Evolutionary conservation across 495 filamentous ascomycete species (phyloP), one percentile per base, ranked within the genome.

Genomic region (Rostrohypoxylon terebratum): DNA sequence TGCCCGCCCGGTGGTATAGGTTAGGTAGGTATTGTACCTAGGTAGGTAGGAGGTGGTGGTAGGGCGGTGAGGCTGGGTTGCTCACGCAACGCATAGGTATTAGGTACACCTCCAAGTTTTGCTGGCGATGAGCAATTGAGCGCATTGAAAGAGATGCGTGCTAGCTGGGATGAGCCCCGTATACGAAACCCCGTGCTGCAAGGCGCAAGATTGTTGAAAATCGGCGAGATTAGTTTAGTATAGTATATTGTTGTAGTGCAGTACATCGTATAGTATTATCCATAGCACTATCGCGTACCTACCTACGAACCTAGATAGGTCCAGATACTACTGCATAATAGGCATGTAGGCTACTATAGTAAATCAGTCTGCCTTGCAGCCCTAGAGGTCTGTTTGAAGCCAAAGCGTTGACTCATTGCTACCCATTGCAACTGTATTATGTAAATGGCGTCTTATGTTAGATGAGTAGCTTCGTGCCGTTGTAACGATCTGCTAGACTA

Each of bases 1-100:
- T 25, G 21, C 20, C 57, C 23, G 38, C 54, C 50, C 51, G 58
- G 57, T n/a, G 50, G 47, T 45, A 67, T 58, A 28, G 6, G 28
- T 28, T 28, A 28, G 28, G 28, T 28, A 28, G 28, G 28, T 4
- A n/a, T n/a, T n/a, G n/a, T n/a, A n/a, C n/a, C n/a, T n/a, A 28
- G 6, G 28, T 28, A 28, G 28, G 28, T 3, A 28, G 28, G 28
- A 5, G 28, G 28, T 28, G 28, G 28, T 28, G 28, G 28, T 28
- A 72, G 69, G 63, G 69, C 69, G 69, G 69, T 72, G 69, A 72
- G 64, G 48, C 62, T 53, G 67, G 25, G 18, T 36, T 28, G 34
- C 28, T 38, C 11, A 28, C 28, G 28, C 28, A 38, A 38, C 34
- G 11, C 34, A 10, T 28, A 38, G 63, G n/a, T n/a, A n/a, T n/a